Evolutionary conservation across 257 asterid species (phyloP), one percentile per base, ranked within the genome.

Genomic region (Fraxinus cuspidata): DNA sequence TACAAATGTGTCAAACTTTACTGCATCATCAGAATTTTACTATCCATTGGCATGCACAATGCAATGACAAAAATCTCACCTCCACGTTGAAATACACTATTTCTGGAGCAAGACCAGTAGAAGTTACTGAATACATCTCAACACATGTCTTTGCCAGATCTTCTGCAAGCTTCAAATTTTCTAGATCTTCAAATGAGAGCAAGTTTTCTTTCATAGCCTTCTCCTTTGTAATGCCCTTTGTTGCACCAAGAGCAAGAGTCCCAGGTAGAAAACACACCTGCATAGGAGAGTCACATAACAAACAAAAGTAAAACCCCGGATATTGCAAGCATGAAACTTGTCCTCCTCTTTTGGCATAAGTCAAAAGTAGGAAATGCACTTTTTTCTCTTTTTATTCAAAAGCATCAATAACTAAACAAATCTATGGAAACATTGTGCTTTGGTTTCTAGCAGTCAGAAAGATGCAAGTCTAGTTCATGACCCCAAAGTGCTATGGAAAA

Each of bases 211-310:
- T 78, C 94, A 93, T 88, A 72, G 96, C 97, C 88, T 83, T 93
- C 76, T 86, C 90, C 84, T 89, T 96, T n/a, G 80, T 47, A 16
- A 85, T 11, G 72, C 99, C 99, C 84, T 89, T 93, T 27, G 99
- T 96, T 81, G 98, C 97, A 79, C 99, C 99, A 82, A 96, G 92
- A 49, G 97, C 99, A 89, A 96, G 95, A 68, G 95, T 83, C 74
- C 98, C 99, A 71, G 99, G 97, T 35, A 96, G 97, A 85, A 96
- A 96, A 85, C 99, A 96, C 51, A 93, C 98, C 97, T 96, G 72
- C n/a, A 32, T 15, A 72, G 18, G 70, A 28, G 44, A 72, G 32
- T 51, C 42, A 74, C 63, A 74, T 38, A 70, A 77, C 76, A 72
- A 60, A 15, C 21, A 74, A 65, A 63, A 63, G 72, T 29, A 27